Percentiles rank a stretch among this genome's conserved stretches.
phyloP scores from a whole-genome alignment of 768 basidiomycete species.

The Kwoniella sp. region DNA sequence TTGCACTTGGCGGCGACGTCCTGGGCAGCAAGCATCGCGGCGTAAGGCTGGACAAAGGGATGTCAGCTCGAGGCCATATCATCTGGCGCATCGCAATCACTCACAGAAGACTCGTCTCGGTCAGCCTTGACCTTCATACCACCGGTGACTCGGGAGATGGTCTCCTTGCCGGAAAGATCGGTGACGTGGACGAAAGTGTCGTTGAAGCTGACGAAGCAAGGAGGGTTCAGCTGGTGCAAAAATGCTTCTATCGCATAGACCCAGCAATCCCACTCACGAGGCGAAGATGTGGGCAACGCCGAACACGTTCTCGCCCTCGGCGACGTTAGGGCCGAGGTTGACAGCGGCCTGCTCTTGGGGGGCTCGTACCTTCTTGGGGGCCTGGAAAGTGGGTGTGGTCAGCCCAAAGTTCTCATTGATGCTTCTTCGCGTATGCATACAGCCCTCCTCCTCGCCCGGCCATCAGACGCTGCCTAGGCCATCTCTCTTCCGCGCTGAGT shows the following conservation, averaged over 20 bases:
- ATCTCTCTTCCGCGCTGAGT: background rate
- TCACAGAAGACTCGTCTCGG: conserved; percentile 95
- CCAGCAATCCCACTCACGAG: conserved; percentile 53
- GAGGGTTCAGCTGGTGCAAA: background rate
- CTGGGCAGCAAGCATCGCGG: conserved; percentile 97
- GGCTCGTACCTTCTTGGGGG: conserved; percentile 44
- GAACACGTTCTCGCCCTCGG: conserved; percentile 93
- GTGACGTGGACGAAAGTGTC: conserved; percentile 99
- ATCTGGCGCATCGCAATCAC: background rate
- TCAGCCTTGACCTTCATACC: conserved; percentile 99
- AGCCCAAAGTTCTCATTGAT: background rate
- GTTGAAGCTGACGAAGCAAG: conserved; percentile 88
- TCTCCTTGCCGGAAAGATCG: conserved; percentile 98
- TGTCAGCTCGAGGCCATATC: background rate
- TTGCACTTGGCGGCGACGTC: conserved; percentile 94
- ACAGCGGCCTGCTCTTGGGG: conserved; percentile 77
- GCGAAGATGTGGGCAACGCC: conserved; percentile 99
- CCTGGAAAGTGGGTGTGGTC: too few relatives aligned
- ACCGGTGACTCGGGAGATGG: conserved; percentile 96
- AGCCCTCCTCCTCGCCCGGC: too few relatives aligned
- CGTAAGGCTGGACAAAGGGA: conserved; percentile 50
- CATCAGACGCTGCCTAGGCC: too few relatives aligned
- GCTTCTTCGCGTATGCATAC: background rate
- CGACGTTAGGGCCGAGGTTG: conserved; percentile 89
- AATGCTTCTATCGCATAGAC: too few relatives aligned